A percentile compares a stretch with the other conserved stretches of the same genome.
phyloP scores from a whole-genome alignment of 148 eudicot genomes.

The Heliosperma pusillum region DNA sequence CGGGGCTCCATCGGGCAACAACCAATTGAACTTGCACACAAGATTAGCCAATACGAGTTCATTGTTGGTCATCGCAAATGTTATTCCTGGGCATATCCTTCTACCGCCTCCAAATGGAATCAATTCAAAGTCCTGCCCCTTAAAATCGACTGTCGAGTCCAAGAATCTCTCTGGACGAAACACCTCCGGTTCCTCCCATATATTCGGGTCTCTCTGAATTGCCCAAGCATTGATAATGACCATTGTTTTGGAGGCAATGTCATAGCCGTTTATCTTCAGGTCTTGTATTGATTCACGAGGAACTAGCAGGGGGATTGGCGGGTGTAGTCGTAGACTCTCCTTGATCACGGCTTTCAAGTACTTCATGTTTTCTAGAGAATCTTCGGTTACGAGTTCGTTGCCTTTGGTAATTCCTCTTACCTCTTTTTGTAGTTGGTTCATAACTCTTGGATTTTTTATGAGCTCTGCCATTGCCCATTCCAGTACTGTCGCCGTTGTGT shows the following conservation, averaged over 20 bases:
- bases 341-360: constrained; percentile 34
- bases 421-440: constrained; percentile 25
- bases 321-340: constrained; percentile 27
- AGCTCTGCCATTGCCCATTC: constrained; percentile 40
- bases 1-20: constrained; percentile 22
- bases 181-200: constrained; percentile 30
- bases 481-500: constrained; percentile 19
- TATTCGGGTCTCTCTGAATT: constrained; percentile 27
- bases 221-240: constrained; percentile 27
- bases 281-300: constrained; percentile 20
- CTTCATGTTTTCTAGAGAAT: constrained; percentile 27
- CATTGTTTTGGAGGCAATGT: constrained; percentile 24
- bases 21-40: constrained; percentile 34
- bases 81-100: constrained; percentile 33
- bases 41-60: constrained; percentile 38
- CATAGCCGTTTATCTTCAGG: constrained; percentile 19
- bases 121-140: constrained; percentile 34
- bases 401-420: constrained; percentile 20
- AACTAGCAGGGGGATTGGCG: constrained; percentile 21
- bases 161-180: constrained; percentile 34
- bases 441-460: constrained; percentile 18
- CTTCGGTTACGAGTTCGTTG: constrained; percentile 16
- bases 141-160: constrained; percentile 18
- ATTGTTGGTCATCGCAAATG: constrained; percentile 19
- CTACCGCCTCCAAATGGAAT: constrained; percentile 44